Conservation (phyloP, 106 monocot species). For the Dendrobium catenatum region DNA sequence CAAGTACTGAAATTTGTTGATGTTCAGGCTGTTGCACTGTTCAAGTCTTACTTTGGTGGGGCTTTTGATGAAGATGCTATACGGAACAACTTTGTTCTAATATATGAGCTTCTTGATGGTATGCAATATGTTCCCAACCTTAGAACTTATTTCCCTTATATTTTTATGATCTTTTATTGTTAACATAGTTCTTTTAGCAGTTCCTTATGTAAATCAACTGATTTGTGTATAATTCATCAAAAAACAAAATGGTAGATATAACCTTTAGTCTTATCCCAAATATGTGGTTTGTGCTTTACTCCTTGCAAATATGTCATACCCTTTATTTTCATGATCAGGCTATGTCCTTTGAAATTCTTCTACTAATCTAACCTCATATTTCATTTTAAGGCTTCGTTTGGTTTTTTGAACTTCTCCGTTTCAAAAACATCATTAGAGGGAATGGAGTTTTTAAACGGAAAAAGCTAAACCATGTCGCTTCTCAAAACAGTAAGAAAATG, state of each 20-base stretch:
- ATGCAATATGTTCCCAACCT: conserved; percentile 10
- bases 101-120: conserved; percentile 99
- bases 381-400: neutral
- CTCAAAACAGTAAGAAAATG: too few relatives aligned
- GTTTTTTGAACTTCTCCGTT: too few relatives aligned
- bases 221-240: neutral
- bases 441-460: too few relatives aligned
- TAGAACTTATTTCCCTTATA: neutral
- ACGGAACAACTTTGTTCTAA: conserved; percentile 94
- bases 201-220: neutral
- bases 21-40: conserved; percentile 82
- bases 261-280: neutral
- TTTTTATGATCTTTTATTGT: neutral
- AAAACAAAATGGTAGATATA: neutral
- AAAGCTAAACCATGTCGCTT: too few relatives aligned
- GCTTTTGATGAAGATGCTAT: conserved; percentile 99
- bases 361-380: neutral
- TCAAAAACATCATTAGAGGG: too few relatives aligned
- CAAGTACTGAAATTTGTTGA: neutral
- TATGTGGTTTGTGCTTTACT: neutral
- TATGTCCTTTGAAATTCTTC: neutral
- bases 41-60: conserved; percentile 99
- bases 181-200: neutral
- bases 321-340: neutral
- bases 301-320: neutral